Evolutionary conservation across 2,329 filamentous ascomycete species (phyloP).

Genomic region (Aureobasidium sp.): DNA sequence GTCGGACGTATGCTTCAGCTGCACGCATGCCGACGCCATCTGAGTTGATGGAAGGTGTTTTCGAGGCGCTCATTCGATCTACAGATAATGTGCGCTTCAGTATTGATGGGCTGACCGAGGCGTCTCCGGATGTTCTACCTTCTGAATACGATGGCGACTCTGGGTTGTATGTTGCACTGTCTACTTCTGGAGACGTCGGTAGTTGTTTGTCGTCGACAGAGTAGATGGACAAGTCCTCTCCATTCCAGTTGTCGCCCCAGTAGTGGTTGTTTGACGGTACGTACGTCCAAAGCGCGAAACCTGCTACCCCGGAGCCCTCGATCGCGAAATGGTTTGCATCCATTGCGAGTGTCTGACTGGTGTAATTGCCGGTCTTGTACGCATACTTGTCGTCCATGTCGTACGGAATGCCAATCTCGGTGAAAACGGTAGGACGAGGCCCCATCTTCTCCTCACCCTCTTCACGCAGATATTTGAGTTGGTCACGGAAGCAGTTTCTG

Average conservation of each 20-base stretch:
- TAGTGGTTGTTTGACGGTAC: conserved; percentile 65
- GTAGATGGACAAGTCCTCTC: conserved; percentile 88
- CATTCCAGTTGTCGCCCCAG: conserved; percentile 94
- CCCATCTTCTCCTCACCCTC: conserved; percentile 88
- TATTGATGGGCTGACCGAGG: conserved; percentile 64
- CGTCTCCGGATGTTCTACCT: conserved; percentile 44
- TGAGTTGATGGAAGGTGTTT: conserved; percentile 23
- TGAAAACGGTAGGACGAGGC: conserved; percentile 79
- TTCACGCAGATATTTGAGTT: conserved; percentile 72
- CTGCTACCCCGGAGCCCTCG: conserved; percentile 75
- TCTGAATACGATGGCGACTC: conserved; percentile 49
- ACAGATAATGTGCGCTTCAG: conserved; percentile 66
- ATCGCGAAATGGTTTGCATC: conserved; percentile 94
- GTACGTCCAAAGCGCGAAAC: conserved; percentile 88
- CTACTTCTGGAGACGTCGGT: conserved; percentile 35
- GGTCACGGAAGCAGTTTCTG: conserved; percentile 83
- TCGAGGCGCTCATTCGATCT: conserved; percentile 33
- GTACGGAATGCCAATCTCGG: conserved; percentile 95
- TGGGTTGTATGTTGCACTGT: conserved; percentile 42
- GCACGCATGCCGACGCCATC: conserved; percentile 71
- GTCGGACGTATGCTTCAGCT: conserved; percentile 87
- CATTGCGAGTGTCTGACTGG: conserved; percentile 83
- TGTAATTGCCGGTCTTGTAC: conserved; percentile 92
- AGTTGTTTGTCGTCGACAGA: conserved; percentile 71
- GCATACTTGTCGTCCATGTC: conserved; percentile 97